Evolutionary conservation across 805 yeast genomes (phyloP).

Genomic region (Wickerhamia fluorescens): DNA sequence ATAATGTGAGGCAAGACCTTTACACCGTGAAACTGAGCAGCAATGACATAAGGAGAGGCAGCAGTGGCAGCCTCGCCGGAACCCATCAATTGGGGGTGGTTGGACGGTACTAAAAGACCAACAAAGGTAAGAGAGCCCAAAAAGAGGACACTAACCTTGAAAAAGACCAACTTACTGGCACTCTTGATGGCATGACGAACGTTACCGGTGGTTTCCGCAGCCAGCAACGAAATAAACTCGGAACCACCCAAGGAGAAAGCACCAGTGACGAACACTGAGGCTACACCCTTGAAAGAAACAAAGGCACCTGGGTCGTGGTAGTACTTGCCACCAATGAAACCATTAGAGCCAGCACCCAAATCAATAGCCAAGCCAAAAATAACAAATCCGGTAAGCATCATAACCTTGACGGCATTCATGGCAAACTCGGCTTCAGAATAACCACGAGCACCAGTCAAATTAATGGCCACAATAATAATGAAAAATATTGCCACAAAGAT

Average conservation of each 20-base stretch:
- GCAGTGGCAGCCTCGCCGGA: conserved; percentile 14
- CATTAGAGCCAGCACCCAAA: conserved; percentile 19
- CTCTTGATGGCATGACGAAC: conserved; percentile 13
- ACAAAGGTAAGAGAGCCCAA: conserved; percentile 21
- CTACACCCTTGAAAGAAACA: conserved; percentile 25
- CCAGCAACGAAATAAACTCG: conserved; percentile 26
- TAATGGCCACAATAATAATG: conserved; percentile 14
- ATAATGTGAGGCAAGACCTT: conserved; percentile 24
- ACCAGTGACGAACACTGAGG: conserved; percentile 24
- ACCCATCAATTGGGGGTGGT: conserved; percentile 28
- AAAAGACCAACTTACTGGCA: conserved; percentile 22
- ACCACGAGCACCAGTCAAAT: conserved; percentile 20
- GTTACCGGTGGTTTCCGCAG: conserved; percentile 21
- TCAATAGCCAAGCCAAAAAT: conserved; percentile 22
- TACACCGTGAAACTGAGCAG: conserved; percentile 20
- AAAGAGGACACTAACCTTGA: conserved; percentile 19
- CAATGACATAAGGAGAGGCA: conserved; percentile 23
- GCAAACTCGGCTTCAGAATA: conserved; percentile 24
- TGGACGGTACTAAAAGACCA: conserved; percentile 34
- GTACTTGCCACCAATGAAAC: conserved; percentile 26
- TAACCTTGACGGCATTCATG: conserved; percentile 20
- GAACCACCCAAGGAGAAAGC: conserved; percentile 28
- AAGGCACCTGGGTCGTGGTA: conserved; percentile 26
- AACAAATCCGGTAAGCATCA: conserved; percentile 20
- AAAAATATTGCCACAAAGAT: conserved; percentile 19